Evolutionary conservation across 495 filamentous ascomycete genomes (phyloP).

Genomic region (Aspergillus sclerotiicarbonarius): DNA sequence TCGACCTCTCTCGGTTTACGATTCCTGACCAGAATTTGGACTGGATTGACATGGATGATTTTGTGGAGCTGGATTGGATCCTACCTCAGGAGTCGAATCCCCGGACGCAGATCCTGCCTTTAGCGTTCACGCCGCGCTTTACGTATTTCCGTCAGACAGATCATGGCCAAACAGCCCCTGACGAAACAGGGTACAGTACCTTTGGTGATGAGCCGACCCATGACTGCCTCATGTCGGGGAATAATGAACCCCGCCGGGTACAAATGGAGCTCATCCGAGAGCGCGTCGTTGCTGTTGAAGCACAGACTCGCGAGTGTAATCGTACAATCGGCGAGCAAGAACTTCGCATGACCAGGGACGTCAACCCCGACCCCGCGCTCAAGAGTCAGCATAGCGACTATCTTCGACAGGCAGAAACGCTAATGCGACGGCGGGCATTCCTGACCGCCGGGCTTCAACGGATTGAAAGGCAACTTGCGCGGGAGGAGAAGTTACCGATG

Average conservation of each 20-base stretch:
- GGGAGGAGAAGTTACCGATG: slow-evolving; percentile 31
- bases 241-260: slow-evolving; percentile 87
- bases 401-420: slow-evolving; percentile 63
- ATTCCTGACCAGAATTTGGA: slow-evolving; percentile 91
- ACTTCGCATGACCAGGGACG: slow-evolving; percentile 54
- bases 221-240: slow-evolving; percentile 89
- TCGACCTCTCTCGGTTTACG: slow-evolving; percentile 83
- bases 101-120: slow-evolving; percentile 85
- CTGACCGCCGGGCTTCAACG: slow-evolving; percentile 70
- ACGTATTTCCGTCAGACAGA: slow-evolving; percentile 99
- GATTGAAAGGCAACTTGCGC: slow-evolving; percentile 55
- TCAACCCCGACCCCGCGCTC: slow-evolving; percentile 50
- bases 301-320: slow-evolving; percentile 72
- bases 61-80: slow-evolving; percentile 96
- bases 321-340: slow-evolving; percentile 64
- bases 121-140: slow-evolving; percentile 88
- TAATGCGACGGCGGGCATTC: slow-evolving; percentile 74
- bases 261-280: slow-evolving; percentile 81
- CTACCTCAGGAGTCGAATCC: slow-evolving; percentile 87
- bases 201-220: slow-evolving; percentile 93
- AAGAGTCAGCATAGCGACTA: slow-evolving; percentile 65
- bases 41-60: slow-evolving; percentile 99
- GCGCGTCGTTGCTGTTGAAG: slow-evolving; percentile 71
- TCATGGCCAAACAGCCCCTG: slow-evolving; percentile 66
- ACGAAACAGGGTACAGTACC: slow-evolving; percentile 70